Base-by-base conservation (phyloP, 345 rosid genomes). In the Corymbia maculata region DNA sequence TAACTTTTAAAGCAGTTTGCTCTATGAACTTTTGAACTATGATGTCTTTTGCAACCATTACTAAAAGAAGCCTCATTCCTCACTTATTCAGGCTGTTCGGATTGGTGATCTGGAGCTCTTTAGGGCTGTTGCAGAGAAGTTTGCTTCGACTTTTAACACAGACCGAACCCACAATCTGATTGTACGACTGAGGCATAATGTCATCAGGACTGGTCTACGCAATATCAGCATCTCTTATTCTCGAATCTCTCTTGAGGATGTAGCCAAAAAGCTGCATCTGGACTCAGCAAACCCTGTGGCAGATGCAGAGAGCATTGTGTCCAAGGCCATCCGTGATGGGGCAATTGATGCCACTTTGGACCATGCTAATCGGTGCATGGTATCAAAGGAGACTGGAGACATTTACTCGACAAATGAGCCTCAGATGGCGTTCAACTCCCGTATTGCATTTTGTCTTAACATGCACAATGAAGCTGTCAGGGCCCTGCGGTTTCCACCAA, bases 61-160 rank as follows among this genome's bases (percentile, higher is more conserved):
- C 86, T 53, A 52, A 88, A 42, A n/a, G 47, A 8, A 44, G 44
- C 59, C 52, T 52, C 49, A 15, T 85, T 52, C 50, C 8, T 70
- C 21, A 51, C 22, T 36, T 88, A 82, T 90, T 68, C 91, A 96
- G 99, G 99, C 99, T 91, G 98, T 97, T 79, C 90, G 95, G 42
- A 94, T 96, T 88, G 99, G 99, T 30, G 98, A 97, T 89, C 92
- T 97, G 94, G 99, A 97, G 93, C 94, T 96, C 86, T 97, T 96
- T 70, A 93, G 93, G 88, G 91, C 87, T 13, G 94, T 96, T 22
- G 98, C 96, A 9, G 98, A 96, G 84, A 96, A 90, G 89, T 97
- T 95, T 91, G 89, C 95, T 4, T 75, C 89, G 44, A 95, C 95
- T 70, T 96, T 95, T 90, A 92, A 89, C 44, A 51, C 91, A 13